Percentiles rank a stretch among this genome's conserved stretches.
phyloP scores from a whole-genome alignment of 2,329 filamentous ascomycete genomes.

The Aureobasidium musti region DNA sequence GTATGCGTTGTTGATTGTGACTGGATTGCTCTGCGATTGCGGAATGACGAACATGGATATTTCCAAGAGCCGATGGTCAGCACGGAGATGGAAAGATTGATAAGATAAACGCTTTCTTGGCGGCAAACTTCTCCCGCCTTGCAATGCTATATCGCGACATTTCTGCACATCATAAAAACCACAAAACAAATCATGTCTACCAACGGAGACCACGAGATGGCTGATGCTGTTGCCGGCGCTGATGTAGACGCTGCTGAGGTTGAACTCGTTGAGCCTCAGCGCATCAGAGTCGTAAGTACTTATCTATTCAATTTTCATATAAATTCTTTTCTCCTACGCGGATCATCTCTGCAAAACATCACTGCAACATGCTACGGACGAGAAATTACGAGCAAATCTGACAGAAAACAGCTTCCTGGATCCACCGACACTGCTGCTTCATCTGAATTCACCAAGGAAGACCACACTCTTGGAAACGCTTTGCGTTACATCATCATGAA shows the following conservation, averaged over 20 bases:
- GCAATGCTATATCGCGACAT: conserved; percentile 11
- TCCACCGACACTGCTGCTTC: conserved; percentile 84
- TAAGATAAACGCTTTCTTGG: conserved; percentile 16
- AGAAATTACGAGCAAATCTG: neutral
- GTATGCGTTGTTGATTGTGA: neutral
- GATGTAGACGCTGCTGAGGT: conserved; percentile 50
- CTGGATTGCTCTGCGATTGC: neutral
- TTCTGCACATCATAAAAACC: neutral
- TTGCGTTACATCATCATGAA: conserved; percentile 97
- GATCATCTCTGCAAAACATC: neutral
- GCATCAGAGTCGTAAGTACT: conserved; percentile 49
- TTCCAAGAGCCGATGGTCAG: conserved; percentile 15
- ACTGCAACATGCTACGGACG: neutral
- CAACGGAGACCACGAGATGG: conserved; percentile 39
- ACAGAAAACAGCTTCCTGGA: conserved; percentile 68
- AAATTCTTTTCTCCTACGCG: neutral
- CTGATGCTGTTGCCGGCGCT: conserved; percentile 46
- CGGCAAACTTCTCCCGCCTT: conserved; percentile 27
- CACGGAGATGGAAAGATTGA: conserved; percentile 1
- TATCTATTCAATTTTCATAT: neutral
- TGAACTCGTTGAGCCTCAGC: conserved; percentile 46
- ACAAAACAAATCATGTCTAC: conserved; percentile 21
- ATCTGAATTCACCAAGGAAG: conserved; percentile 91
- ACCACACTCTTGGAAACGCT: conserved; percentile 93
- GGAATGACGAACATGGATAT: conserved; percentile 3